Evolutionary conservation across 768 basidiomycete genomes (phyloP), one percentile per base, ranked within the genome.

Genomic region (Hysterangium stoloniferum): DNA sequence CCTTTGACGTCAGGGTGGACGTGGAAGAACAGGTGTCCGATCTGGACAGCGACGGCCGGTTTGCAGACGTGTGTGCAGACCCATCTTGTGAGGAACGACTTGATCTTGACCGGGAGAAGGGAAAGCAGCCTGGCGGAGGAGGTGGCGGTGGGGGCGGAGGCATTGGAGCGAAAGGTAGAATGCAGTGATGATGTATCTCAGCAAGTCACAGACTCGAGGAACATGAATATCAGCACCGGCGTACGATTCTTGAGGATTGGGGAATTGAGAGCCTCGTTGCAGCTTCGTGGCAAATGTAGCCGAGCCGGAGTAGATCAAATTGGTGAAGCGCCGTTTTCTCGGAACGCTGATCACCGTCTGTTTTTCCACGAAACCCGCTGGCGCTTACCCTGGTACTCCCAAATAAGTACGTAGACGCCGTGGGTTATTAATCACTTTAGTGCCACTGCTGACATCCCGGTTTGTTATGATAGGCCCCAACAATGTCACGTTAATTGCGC

Each of bases 1-100:
- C 53, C 28, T 56, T 56, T 13, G 64, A 65, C n/a, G 65, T 65
- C 45, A 67, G 58, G 19, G 66, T 67, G 11, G 64, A 60, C n/a
- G 64, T 66, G 19, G 66, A 63, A 4, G 66, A 67, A 55, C 11
- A 57, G 57, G 55, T 57, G n/a, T 52, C 31, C 5, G 52, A 52
- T 12, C 52, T 43, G 22, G 42, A 37, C 45, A 47, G 35, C 2
- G 42, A 37, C n/a, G 50, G 41, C 17, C 43, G 50, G 24, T 43
- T 24, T 9, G 20, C 44, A 13, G 44, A 51, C 9, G 22, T 36
- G 19, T 20, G 17, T 4, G 24, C 20, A 3, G 44, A 24, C 19
- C 28, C 3, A 8, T 42, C 36, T 3, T 51, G 31, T 20, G 22
- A 22, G 13, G 40, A 41, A 31, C 49, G 49, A 22, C 31, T 33